Percentiles rank a stretch among this genome's conserved stretches.
These are phyloP conservation scores for Graphilbum sp. DNA, from an alignment of 2,329 filamentous ascomycete species.

Conservation along the genomic window DNA sequence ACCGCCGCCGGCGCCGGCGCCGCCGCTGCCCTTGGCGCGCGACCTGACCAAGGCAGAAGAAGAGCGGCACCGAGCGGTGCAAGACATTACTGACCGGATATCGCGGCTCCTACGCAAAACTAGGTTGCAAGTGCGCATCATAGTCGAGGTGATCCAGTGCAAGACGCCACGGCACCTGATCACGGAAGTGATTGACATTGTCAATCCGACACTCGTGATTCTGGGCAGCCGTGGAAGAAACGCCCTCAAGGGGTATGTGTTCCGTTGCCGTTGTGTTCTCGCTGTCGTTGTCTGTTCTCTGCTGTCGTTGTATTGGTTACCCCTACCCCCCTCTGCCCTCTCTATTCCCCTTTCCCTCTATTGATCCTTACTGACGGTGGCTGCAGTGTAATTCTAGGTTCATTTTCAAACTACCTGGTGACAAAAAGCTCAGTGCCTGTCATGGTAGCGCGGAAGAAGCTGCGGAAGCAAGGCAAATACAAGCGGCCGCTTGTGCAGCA, in stretches of 20 bases:
- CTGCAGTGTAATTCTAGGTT: slow-evolving; percentile 72
- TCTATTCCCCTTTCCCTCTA: too few species aligned
- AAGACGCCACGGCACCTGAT: slow-evolving; percentile 95
- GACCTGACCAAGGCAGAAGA: slow-evolving; percentile 49
- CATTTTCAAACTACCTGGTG: slow-evolving; percentile 93
- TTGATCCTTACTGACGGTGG: background rate
- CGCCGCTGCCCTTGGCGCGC: slow-evolving; percentile 21
- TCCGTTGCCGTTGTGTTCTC: background rate
- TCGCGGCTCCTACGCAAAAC: slow-evolving; percentile 82
- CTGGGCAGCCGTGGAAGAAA: slow-evolving; percentile 83
- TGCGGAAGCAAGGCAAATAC: slow-evolving; percentile 74
- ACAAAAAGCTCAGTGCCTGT: slow-evolving; percentile 94
- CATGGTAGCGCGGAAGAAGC: slow-evolving; percentile 88
- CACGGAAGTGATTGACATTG: slow-evolving; percentile 88
- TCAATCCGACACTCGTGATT: slow-evolving; percentile 83
- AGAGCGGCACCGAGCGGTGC: slow-evolving; percentile 66
- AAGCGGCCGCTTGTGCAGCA: slow-evolving; percentile 54
- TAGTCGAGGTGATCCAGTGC: slow-evolving; percentile 94
- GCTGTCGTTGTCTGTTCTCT: too few species aligned
- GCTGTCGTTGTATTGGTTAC: too few species aligned
- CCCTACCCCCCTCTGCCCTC: too few species aligned
- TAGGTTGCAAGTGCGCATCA: slow-evolving; percentile 76
- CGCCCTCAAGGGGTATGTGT: slow-evolving; percentile 72
- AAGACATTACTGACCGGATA: slow-evolving; percentile 69
- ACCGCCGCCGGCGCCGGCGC: slow-evolving; percentile 11